Percentiles rank a stretch among this genome's conserved stretches.
phyloP scores from a whole-genome alignment of 2,329 filamentous ascomycete genomes.

The Trichoderma pleuroti region DNA sequence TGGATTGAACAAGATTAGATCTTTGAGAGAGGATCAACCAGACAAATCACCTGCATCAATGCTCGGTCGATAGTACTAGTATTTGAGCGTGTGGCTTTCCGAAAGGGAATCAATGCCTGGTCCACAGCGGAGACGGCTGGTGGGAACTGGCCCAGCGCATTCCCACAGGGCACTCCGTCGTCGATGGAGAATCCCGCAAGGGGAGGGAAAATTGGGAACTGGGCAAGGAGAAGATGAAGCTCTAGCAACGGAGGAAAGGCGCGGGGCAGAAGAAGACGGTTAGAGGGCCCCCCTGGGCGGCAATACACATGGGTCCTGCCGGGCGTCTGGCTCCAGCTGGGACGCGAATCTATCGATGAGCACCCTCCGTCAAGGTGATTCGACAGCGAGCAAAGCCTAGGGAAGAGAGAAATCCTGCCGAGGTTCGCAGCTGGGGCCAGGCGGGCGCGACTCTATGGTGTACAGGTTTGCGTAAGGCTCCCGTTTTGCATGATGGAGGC shows the following conservation, averaged over 20 bases:
- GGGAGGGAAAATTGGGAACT: conserved; percentile 11
- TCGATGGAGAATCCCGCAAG: conserved; percentile 15
- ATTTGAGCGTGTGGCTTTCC: conserved; percentile 17
- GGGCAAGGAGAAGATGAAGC: conserved; percentile 17
- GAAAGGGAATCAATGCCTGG: conserved; percentile 17
- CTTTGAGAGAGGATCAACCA: conserved; percentile 18
- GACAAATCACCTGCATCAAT: conserved; percentile 18
- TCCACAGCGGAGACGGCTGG: conserved; percentile 19
- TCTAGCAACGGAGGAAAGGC: conserved; percentile 16
- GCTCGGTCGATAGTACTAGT: conserved; percentile 13
- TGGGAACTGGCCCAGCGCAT: conserved; percentile 19
- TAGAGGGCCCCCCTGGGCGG: conserved; percentile 18
- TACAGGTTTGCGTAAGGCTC: no score
- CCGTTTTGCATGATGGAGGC: no score
- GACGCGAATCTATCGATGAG: conserved; percentile 18
- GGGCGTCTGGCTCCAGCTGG: conserved; percentile 15
- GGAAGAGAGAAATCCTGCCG: neutral
- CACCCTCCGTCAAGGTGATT: neutral
- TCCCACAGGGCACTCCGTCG: conserved; percentile 9
- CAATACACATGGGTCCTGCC: conserved; percentile 17
- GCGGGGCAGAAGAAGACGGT: conserved; percentile 20
- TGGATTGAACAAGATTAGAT: conserved; percentile 15
- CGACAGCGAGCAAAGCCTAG: neutral
- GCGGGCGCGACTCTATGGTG: no score
- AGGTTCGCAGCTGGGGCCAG: neutral